phyloP scores from a whole-genome alignment of 176 grass and related monocot species.

The Saccharum officinarum region DNA sequence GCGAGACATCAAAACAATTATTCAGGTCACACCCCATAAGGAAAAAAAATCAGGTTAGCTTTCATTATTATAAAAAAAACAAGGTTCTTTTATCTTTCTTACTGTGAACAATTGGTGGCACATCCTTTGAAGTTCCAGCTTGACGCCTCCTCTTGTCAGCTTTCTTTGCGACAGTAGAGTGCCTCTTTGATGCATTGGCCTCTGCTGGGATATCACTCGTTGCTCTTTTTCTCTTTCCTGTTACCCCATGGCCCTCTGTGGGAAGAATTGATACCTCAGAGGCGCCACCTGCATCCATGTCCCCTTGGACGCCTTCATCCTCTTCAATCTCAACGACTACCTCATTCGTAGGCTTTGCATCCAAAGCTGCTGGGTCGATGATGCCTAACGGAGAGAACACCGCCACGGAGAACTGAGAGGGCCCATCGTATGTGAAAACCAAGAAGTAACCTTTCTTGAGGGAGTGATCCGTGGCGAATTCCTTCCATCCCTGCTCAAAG shows the following conservation, averaged over 20 bases:
- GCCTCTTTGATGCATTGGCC: not conserved
- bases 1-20: constrained; percentile 17
- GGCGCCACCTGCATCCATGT: not conserved
- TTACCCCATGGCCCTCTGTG: not conserved
- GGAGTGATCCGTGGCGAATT: constrained; percentile 67
- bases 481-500: constrained; percentile 68
- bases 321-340: constrained; percentile 9
- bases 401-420: constrained; percentile 52
- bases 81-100: constrained; percentile 36
- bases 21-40: not conserved
- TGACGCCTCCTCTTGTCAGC: constrained; percentile 14
- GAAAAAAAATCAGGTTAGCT: not conserved
- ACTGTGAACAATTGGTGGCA: not conserved
- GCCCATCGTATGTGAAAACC: constrained; percentile 62
- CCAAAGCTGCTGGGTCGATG: constrained; percentile 46
- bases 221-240: constrained; percentile 26
- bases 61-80: not conserved
- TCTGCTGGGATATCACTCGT: not conserved
- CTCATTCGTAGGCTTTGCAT: constrained; percentile 21
- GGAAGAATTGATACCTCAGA: constrained; percentile 7
- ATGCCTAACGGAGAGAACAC: constrained; percentile 55
- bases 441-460: constrained; percentile 56
- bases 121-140: constrained; percentile 30
- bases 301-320: not conserved
- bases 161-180: not conserved